phyloP scores from a whole-genome alignment of 1,284 basidiomycete genomes.

The Cutaneotrichosporon dermatis region DNA sequence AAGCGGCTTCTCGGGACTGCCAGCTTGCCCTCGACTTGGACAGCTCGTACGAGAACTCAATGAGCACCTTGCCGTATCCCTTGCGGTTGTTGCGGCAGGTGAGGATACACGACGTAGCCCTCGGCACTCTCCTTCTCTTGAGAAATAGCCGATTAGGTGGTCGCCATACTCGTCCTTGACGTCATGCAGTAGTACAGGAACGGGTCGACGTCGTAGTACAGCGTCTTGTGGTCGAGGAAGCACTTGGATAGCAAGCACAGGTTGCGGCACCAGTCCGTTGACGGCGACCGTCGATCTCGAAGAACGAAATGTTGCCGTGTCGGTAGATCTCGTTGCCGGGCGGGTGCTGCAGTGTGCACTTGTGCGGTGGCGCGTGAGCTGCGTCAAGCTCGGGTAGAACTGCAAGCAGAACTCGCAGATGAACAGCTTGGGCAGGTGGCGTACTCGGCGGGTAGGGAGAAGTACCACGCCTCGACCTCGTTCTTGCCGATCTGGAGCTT shows the following conservation, averaged over 20 bases:
- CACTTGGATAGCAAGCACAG: slow-evolving; percentile 96
- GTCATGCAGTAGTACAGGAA: slow-evolving; percentile 99
- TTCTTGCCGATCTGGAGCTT: slow-evolving; percentile 92
- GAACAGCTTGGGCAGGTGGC: slow-evolving; percentile 92
- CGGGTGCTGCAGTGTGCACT: slow-evolving; percentile 90
- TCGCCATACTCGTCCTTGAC: slow-evolving; percentile 85
- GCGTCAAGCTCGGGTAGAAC: slow-evolving; percentile 80
- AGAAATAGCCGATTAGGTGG: slow-evolving; percentile 97
- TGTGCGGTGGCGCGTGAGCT: slow-evolving; percentile 84
- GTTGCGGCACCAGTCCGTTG: slow-evolving; percentile 98
- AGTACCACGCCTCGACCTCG: slow-evolving; percentile 99
- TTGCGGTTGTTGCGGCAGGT: slow-evolving; percentile 97
- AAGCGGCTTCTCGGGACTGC: slow-evolving; percentile 97
- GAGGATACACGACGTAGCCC: slow-evolving; percentile 94
- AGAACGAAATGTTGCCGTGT: slow-evolving; percentile 92
- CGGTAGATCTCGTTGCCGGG: slow-evolving; percentile 99
- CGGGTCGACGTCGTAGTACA: slow-evolving; percentile 99
- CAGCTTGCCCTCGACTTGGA: slow-evolving; percentile 94
- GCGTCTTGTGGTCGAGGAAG: slow-evolving; percentile 98
- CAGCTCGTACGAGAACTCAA: slow-evolving; percentile 98
- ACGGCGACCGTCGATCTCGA: slow-evolving; percentile 94
- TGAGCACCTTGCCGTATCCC: slow-evolving; percentile 90
- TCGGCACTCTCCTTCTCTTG: slow-evolving; percentile 96
- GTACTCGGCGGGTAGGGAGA: slow-evolving; percentile 98
- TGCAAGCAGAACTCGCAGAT: slow-evolving; percentile 98